Evolutionary conservation across 257 asterid genomes (phyloP), one percentile per base, ranked within the genome.

Genomic region (Osmanthus fragrans): DNA sequence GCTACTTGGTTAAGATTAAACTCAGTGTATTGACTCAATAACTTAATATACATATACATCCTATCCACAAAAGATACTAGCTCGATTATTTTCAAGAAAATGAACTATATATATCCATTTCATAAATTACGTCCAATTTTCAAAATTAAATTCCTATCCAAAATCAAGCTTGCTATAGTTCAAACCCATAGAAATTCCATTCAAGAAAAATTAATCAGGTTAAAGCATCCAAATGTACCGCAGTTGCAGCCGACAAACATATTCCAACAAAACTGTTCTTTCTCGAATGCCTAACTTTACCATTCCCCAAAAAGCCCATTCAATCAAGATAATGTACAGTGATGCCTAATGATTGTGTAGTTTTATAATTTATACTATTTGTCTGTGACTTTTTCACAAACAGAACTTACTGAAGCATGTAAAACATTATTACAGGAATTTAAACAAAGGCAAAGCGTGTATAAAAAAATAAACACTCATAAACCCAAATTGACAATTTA

Each of bases 31-130:
- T 18, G 34, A 45, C 63, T 73, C 56, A 42, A 74, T 68, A 34
- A 65, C 30, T 5, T 18, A 71, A 45, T 63, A 65, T 70, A 73
- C 15, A 45, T 63, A 65, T 70, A 73, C 15, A 40, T 34, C 71
- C 73, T 49, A 58, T 34, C 58, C 32, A 34, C 27, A 11, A 21
- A 39, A 67, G 13, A 51, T 21, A 73, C 3, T 25, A 27, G 58
- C 58, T 32, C 0, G 8, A 37, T 9, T 70, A 11, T 34, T 18
- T 18, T 37, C 37, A 2, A 56, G 60, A 54, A 77, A 21, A 9
- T 8, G 37, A 33, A 47, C 7, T 39, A 13, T n/a, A 15, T 7
- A 49, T 15, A 39, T 29, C 32, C 65, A 42, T 49, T 32, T 70
- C 65, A 77, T 36, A 21, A 60, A 5, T 27, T 23, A 30, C 2